Evolutionary conservation across 345 rosid genomes (phyloP), one percentile per base, ranked within the genome.

Genomic region (Theobroma cacao): DNA sequence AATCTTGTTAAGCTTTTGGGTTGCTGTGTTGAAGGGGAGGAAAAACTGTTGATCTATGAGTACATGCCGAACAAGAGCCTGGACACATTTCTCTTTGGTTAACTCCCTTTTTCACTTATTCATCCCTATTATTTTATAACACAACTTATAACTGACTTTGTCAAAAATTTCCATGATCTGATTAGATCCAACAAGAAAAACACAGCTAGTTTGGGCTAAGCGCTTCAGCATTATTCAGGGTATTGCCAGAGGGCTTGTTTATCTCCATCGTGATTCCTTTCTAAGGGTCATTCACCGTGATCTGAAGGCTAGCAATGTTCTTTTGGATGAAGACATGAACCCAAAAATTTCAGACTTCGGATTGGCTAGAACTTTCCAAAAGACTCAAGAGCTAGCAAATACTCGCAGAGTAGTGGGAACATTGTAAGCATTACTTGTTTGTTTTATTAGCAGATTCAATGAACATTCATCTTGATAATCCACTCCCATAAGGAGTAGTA

Each of bases 291-390:
- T 82, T 7, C 85, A 82, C 45, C 48, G 81, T 28, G 81, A 81
- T 33, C 67, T 81, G 2, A 81, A 81, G 26, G 84, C 81, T 18
- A 78, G 84, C 45, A 82, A 79, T 22, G 59, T 82, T 55, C 20
- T 82, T 26, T 52, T 82, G 6, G 85, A 82, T 53, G 50, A 52
- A 2, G 48, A 83, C 30, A 83, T 83, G 86, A 83, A 77, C 34
- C 81, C 86, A 3, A 80, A 83, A 62, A 83, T 80, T 36, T 77
- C 86, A 2, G 83, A 83, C 34, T 83, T 83, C 24, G 85, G 85
- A n/a, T 22, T 82, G 80, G 85, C 85, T 2, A 79, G 78, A 65
- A 72, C 67, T 7, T 76, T 82, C 31, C 60, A 70, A 2, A 58
- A 41, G 7, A 73, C 72, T 30, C 80, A 79, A 38, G 12, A 59